phyloP scores from a whole-genome alignment of 2,329 filamentous ascomycete species.

The Cryphonectria parasitica region DNA sequence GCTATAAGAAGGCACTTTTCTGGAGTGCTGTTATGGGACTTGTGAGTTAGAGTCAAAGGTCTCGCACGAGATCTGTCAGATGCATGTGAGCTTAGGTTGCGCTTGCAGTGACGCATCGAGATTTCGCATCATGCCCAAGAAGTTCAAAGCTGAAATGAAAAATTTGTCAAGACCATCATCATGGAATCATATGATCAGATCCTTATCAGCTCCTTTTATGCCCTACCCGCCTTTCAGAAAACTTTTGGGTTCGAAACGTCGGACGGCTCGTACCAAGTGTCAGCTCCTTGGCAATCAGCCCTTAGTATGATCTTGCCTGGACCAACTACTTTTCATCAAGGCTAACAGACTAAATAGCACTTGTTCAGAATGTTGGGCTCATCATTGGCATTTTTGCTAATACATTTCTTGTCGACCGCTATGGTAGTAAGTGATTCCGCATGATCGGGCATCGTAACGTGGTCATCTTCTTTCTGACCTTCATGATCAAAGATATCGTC shows the following conservation, averaged over 20 bases:
- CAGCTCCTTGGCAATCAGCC: slow-evolving; percentile 25
- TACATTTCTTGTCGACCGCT: slow-evolving; percentile 11
- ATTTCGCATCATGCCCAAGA: neutral
- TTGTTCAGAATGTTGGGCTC: slow-evolving; percentile 14
- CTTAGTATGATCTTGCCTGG: neutral
- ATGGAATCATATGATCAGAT: slow-evolving; percentile 38
- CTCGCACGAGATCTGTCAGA: neutral
- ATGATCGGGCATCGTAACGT: neutral
- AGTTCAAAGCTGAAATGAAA: neutral
- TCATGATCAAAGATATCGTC: slow-evolving; percentile 5
- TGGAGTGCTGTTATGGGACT: slow-evolving; percentile 39
- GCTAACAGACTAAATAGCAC: neutral
- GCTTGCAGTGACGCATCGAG: neutral
- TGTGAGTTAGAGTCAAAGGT: neutral
- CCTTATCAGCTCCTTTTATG: slow-evolving; percentile 40
- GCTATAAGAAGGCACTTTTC: slow-evolving; percentile 20
- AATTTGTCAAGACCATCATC: slow-evolving; percentile 43
- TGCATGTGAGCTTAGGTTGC: neutral
- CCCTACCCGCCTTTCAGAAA: slow-evolving; percentile 35
- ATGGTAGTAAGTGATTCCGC: slow-evolving; percentile 4
- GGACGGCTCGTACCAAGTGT: slow-evolving; percentile 37
- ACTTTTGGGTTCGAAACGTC: slow-evolving; percentile 35
- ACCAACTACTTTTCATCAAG: neutral
- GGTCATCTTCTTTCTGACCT: neutral
- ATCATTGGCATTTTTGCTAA: slow-evolving; percentile 18